Percentiles rank a stretch among this genome's conserved stretches.
phyloP scores from a whole-genome alignment of 2,329 filamentous ascomycete species.

The Mollisia scopiformis region DNA sequence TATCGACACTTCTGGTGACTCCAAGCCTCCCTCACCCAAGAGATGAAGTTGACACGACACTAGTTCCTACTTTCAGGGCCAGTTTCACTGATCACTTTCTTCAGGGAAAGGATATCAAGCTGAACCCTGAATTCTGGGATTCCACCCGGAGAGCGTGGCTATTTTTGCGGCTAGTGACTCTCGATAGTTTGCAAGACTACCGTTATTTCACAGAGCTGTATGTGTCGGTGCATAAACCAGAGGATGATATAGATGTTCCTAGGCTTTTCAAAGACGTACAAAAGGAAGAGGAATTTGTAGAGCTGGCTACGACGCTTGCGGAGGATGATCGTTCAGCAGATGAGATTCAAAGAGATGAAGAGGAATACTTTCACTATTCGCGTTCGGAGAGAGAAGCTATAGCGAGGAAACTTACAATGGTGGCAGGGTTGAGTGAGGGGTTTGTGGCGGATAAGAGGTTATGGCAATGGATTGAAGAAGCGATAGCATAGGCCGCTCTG shows the following conservation, averaged over 20 bases:
- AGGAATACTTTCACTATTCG: conserved; percentile 19
- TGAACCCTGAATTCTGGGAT: conserved; percentile 12
- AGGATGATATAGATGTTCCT: conserved; percentile 15
- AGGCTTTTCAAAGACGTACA: conserved; percentile 15
- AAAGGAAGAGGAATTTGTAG: conserved; percentile 6
- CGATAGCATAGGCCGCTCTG: not conserved
- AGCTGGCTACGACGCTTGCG: conserved; percentile 15
- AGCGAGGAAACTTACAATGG: conserved; percentile 21
- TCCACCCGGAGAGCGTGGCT: conserved; percentile 17
- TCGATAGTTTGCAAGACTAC: conserved; percentile 23
- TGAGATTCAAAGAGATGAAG: conserved; percentile 19
- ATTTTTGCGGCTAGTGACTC: conserved; percentile 19
- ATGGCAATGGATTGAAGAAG: conserved; percentile 14
- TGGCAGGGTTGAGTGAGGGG: conserved; percentile 13
- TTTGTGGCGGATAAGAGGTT: conserved; percentile 25
- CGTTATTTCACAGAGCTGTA: conserved; percentile 23
- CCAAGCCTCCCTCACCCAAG: conserved; percentile 17
- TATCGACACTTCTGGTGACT: conserved; percentile 28
- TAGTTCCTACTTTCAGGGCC: conserved; percentile 13
- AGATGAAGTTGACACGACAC: conserved; percentile 9
- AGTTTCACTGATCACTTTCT: conserved; percentile 8
- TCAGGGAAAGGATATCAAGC: conserved; percentile 4
- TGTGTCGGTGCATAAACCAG: conserved; percentile 11
- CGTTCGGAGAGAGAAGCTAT: conserved; percentile 15
- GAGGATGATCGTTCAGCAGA: conserved; percentile 12